A percentile compares a stretch with the other conserved stretches of the same genome.
These are phyloP conservation scores for Kwoniella mangroviensis DNA, from an alignment of 768 basidiomycete genomes.

Conservation along the genomic window DNA sequence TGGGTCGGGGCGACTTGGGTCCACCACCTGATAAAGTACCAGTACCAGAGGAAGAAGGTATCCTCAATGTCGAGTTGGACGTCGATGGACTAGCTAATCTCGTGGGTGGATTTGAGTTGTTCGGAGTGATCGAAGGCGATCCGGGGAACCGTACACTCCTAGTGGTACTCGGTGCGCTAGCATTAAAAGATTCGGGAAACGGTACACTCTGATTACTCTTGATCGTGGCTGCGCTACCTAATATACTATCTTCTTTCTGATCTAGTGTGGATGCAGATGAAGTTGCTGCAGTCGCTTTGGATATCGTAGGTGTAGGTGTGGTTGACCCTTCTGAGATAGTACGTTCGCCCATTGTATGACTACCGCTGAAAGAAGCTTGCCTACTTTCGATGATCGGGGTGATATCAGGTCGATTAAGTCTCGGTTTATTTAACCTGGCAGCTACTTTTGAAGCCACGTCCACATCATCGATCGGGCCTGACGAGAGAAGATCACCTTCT, in stretches of 20 bases:
- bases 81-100: slow-evolving; percentile 7
- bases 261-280: background rate
- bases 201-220: slow-evolving; percentile 2
- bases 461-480: background rate
- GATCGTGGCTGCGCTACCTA: background rate
- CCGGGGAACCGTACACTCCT: slow-evolving; percentile 17
- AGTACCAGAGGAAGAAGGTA: slow-evolving; percentile 2
- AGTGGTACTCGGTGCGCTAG: too few relatives aligned
- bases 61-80: background rate
- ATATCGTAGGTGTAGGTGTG: slow-evolving; percentile 12
- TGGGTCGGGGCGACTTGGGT: slow-evolving; percentile 19
- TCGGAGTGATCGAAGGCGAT: background rate
- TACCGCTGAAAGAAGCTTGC: slow-evolving; percentile 16
- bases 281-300: background rate
- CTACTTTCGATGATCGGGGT: slow-evolving; percentile 26
- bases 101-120: slow-evolving; percentile 5
- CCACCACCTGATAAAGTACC: background rate
- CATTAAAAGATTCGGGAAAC: background rate
- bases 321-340: slow-evolving; percentile 14
- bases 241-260: slow-evolving; percentile 8
- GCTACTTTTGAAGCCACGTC: background rate
- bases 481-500: background rate
- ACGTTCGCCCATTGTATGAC: slow-evolving; percentile 2
- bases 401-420: slow-evolving; percentile 15
- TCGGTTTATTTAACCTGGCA: slow-evolving; percentile 5